phyloP scores from a whole-genome alignment of 2,329 filamentous ascomycete species.

The Tolypocladium ophioglossoides region DNA sequence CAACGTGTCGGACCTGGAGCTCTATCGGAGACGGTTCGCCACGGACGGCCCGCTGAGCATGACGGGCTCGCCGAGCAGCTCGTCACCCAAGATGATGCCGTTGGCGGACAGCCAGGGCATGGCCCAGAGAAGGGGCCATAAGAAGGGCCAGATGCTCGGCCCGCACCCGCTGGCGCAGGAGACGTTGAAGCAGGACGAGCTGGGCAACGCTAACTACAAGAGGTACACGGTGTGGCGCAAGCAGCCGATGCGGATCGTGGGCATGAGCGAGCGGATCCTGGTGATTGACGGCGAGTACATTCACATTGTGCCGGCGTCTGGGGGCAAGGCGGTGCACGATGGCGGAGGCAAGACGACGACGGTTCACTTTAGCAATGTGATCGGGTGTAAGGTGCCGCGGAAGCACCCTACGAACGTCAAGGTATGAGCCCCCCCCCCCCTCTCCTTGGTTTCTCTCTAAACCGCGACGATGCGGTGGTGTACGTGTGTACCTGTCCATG shows the following conservation, averaged over 20 bases:
- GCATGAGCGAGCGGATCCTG: constrained; percentile 63
- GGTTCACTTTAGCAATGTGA: constrained; percentile 71
- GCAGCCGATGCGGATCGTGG: constrained; percentile 71
- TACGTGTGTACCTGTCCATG: neutral
- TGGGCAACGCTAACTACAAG: constrained; percentile 52
- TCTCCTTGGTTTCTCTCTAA: neutral
- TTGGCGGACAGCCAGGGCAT: constrained; percentile 31
- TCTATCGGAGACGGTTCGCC: constrained; percentile 64
- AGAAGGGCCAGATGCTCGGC: constrained; percentile 40
- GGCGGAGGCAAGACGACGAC: constrained; percentile 63
- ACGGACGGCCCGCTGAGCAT: constrained; percentile 62
- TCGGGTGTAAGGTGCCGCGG: constrained; percentile 71
- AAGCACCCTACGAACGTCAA: constrained; percentile 76
- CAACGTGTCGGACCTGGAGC: constrained; percentile 62
- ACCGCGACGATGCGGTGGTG: neutral
- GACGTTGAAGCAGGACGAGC: constrained; percentile 47
- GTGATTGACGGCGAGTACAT: constrained; percentile 80
- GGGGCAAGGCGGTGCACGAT: constrained; percentile 55
- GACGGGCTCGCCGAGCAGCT: constrained; percentile 56
- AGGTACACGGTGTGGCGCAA: constrained; percentile 74
- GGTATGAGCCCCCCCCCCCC: constrained; percentile 31
- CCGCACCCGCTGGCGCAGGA: constrained; percentile 59
- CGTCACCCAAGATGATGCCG: constrained; percentile 55
- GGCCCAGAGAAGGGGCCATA: constrained; percentile 37
- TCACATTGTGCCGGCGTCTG: constrained; percentile 66